phyloP scores from a whole-genome alignment of 805 yeast species.

The Maudiozyma barnettii region DNA sequence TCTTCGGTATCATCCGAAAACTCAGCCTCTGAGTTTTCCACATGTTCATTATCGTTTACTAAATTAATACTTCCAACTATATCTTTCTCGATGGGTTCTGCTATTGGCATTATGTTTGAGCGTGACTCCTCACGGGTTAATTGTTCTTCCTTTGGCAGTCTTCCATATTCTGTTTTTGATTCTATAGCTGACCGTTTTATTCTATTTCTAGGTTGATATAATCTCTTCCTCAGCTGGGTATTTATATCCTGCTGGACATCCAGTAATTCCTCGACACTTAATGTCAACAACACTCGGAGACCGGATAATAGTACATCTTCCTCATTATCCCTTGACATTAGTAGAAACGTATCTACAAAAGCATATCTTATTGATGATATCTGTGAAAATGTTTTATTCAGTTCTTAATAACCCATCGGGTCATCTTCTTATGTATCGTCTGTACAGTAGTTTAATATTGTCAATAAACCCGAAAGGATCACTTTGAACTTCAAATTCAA shows the following conservation, averaged over 20 bases:
- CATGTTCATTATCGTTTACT: not conserved
- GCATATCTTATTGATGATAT: too few relatives aligned
- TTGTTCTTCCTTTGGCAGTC: not conserved
- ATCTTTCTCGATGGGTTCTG: not conserved
- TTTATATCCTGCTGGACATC: slow-evolving; percentile 19
- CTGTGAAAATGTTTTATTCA: too few relatives aligned
- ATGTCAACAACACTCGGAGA: slow-evolving; percentile 6
- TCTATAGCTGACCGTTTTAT: not conserved
- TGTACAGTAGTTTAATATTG: too few relatives aligned
- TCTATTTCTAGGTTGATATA: not conserved
- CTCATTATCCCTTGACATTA: too few relatives aligned
- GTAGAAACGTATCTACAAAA: too few relatives aligned
- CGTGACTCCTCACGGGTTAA: not conserved
- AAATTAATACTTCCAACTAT: not conserved
- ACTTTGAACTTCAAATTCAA: too few relatives aligned
- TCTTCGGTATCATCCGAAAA: slow-evolving; percentile 14
- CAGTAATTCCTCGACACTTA: slow-evolving; percentile 15
- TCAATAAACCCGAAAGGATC: too few relatives aligned
- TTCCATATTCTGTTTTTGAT: not conserved
- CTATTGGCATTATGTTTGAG: not conserved
- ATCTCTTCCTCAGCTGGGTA: slow-evolving; percentile 9
- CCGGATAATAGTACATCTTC: slow-evolving; percentile 3
- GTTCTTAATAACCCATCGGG: too few relatives aligned
- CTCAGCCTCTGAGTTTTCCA: not conserved
- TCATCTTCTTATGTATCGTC: too few relatives aligned